Base-by-base conservation (phyloP, 805 yeast species). In the Ogataea ramenticola region DNA sequence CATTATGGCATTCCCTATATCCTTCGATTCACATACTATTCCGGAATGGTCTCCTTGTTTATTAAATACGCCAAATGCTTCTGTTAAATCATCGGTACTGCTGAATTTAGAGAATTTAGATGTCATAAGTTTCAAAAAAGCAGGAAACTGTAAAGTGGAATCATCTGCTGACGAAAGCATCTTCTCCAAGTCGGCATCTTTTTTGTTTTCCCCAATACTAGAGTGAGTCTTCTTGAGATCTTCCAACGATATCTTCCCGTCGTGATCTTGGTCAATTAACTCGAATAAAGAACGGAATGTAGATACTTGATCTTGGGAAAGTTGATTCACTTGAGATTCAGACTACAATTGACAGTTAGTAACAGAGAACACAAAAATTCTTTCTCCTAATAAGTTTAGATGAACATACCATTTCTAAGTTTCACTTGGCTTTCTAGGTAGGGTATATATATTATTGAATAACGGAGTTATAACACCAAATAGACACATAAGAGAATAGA, bases 191-290 rank as follows among this genome's bases (percentile, higher is more conserved):
- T 74, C 70, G 0, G 64, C 62, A 11, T 72, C 73, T 4, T 63
- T 55, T 2, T 64, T 56, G 2, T 63, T 64, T 39, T 75, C 71
- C 1, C 82, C 85, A 15, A 82, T 50, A 11, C 75, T 72, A 35
- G 72, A 66, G 48, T 79, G 71, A 16, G 82, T 68, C 20, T 72
- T 68, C 33, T 64, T 66, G 43, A 90, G 55, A 60, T 86, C 93
- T 1, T 67, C 59, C 27, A 61, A 55, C 1, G 82, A 66, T 36
- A 86, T 78, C 4, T 61, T 56, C 1, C 88, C 87, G 54, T 89
- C 95, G 22, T 82, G 79, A 48, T 90, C 91, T 32, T 83, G 83
- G 56, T 90, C 96, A 8, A 90, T 77, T 52, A 86, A 61, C 26
- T 86, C 79, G 60, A 89, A 90, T 1, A 93, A 80, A 51, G 86